A percentile compares a stretch with the other conserved stretches of the same genome.
Evolutionary conservation across 2,329 filamentous ascomycete species (phyloP).

Genomic region (Chlorencoelia australis): DNA sequence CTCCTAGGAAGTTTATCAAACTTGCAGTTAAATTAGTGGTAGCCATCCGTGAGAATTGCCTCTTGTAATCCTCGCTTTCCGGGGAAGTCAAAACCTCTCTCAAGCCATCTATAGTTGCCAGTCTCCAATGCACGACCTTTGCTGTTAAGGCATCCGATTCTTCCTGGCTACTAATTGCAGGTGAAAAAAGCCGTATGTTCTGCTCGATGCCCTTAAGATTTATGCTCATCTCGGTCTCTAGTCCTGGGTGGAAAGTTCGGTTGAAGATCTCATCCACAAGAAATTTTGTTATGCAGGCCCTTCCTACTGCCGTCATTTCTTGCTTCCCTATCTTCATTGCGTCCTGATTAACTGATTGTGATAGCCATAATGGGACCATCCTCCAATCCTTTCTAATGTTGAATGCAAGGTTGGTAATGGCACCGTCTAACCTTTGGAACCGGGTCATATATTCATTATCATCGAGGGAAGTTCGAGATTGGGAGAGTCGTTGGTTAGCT

Average conservation of each 20-base stretch:
- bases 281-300: constrained; percentile 83
- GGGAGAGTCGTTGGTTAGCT: constrained; percentile 87
- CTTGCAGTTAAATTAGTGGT: constrained; percentile 58
- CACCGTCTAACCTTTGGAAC: constrained; percentile 84
- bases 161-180: constrained; percentile 65
- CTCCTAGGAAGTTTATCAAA: constrained; percentile 63
- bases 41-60: constrained; percentile 58
- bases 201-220: constrained; percentile 79
- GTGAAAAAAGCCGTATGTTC: constrained; percentile 72
- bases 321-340: constrained; percentile 82
- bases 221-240: constrained; percentile 65
- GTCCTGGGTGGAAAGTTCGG: constrained; percentile 80
- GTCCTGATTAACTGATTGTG: constrained; percentile 70
- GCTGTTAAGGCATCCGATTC: constrained; percentile 80
- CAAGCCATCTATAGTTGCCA: constrained; percentile 89
- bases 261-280: constrained; percentile 86
- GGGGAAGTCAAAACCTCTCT: constrained; percentile 56
- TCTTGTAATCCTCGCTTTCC: constrained; percentile 55
- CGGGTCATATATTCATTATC: constrained; percentile 87
- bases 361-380: constrained; percentile 69
- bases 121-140: constrained; percentile 86
- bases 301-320: constrained; percentile 93
- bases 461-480: constrained; percentile 87
- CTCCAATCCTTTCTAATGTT: constrained; percentile 95
- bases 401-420: constrained; percentile 90